Conservation (phyloP, 2,329 filamentous ascomycete species). For the Furcasterigmium furcatum region DNA sequence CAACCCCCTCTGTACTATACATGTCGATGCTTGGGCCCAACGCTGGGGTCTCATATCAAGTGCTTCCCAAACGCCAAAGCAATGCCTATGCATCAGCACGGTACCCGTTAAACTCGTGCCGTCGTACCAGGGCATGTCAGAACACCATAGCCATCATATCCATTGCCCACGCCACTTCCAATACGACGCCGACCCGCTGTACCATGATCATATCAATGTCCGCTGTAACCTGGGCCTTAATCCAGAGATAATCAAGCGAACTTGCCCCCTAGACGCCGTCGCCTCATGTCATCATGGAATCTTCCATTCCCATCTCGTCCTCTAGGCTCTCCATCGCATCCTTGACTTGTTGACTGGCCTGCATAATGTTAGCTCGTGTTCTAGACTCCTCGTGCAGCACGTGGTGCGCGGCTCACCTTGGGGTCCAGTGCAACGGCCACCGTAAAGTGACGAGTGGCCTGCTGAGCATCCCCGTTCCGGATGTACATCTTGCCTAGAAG, state of each 20-base stretch:
- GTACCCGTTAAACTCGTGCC: slow-evolving; percentile 8
- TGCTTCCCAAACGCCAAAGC: slow-evolving; percentile 24
- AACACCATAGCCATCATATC: neutral
- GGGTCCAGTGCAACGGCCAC: slow-evolving; percentile 94
- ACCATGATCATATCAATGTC: neutral
- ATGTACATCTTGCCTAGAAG: slow-evolving; percentile 83
- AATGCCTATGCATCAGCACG: slow-evolving; percentile 25
- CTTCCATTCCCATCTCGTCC: slow-evolving; percentile 69
- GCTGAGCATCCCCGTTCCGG: slow-evolving; percentile 66
- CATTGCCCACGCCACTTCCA: slow-evolving; percentile 2
- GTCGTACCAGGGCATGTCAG: slow-evolving; percentile 4
- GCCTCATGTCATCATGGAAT: slow-evolving; percentile 61
- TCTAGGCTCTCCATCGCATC: slow-evolving; percentile 93
- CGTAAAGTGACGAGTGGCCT: slow-evolving; percentile 91
- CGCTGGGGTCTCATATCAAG: neutral
- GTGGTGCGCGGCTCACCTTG: slow-evolving; percentile 60
- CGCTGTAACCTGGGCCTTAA: neutral
- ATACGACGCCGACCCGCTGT: neutral
- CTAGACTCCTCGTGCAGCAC: neutral
- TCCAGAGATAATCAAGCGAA: neutral
- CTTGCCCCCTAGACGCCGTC: too few species aligned
- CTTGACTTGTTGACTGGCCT: slow-evolving; percentile 94
- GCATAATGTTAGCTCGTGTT: slow-evolving; percentile 20
- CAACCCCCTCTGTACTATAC: too few species aligned
- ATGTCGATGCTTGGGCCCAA: too few species aligned